Base-by-base conservation (phyloP, 306 rosid genomes). In the cucumber (Cucumis sativus) region DNA sequence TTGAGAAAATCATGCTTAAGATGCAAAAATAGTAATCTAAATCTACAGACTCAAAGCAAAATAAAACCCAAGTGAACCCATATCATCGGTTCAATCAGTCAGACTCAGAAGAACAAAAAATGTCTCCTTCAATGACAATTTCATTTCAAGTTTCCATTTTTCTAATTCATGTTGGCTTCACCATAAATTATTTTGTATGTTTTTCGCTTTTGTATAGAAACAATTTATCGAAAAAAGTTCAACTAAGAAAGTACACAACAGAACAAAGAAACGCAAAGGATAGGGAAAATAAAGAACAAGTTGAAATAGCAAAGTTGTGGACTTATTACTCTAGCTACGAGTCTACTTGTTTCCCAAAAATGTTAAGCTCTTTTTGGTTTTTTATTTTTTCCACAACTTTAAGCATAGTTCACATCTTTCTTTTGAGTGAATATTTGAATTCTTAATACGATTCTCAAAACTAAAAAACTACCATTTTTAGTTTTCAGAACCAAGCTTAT, bases 321-420 rank as follows among this genome's bases (percentile, higher is more conserved):
- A 56, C 78, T 79, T 20, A n/a, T 12, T 86, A 81, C 76, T 77
- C 74, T 11, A 10, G 64, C 35, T 9, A 10, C 35, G 1, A 74
- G 76, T 73, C 65, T 10, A 28, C 65, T 59, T 74, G 80, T 76
- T 66, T 6, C 10, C 8, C 35, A 47, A 13, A 47, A 12, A 47
- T 0, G 2, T 45, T 2, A 47, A 4, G 54, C 14, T 6, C 17
- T 12, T 47, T 47, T 33, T 33, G 37, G 37, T 33, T 33, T 33
- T 47, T 12, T 3, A 10, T 45, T 47, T 47, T 47, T 47, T 2
- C 15, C 41, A 39, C 8, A 47, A 11, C 52, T 47, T 13, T 5
- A 13, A 47, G 54, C 6, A 47, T 12, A 47, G 17, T 13, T 47
- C 4, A 47, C 54, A 47, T 45, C 14, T 45, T 45, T 45, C 41